Evolutionary conservation across 169 alveolate genomes (phyloP), one percentile per base, ranked within the genome.

Genomic region (Plasmodium adleri): DNA sequence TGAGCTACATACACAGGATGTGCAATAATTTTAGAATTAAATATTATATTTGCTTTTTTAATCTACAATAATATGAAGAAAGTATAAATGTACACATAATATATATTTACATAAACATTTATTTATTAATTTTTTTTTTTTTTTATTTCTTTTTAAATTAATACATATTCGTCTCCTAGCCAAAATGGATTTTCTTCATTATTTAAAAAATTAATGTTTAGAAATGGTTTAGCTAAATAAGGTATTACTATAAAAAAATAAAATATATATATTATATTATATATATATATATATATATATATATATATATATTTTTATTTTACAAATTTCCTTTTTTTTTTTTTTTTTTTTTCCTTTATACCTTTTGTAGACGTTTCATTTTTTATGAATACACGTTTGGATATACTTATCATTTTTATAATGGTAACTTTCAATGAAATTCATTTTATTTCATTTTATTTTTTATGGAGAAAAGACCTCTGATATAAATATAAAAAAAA

Each of bases 1-100:
- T 96, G 97, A 13, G 97, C 96, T 32, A 96, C 98, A 60, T 94
- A 78, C 20, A 96, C 95, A 0, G 98, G 98, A 66, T 96, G 91
- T 3, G 97, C 94, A n/a, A 88, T 73, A n/a, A 96, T 94, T 13
- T 92, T 91, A 50, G 91, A 94, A 59, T 83, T 59, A 74, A 96
- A 96, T 70, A 96, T 73, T 12, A 47, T 17, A 15, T 59, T 73
- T 7, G 90, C n/a, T 47, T 89, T 90, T 60, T 86, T 64, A 9
- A 70, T 60, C 95, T 93, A 88, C 85, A 80, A 28, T 22, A 71
- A n/a, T 12, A 28, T 1, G 43, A 28, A 28, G 13, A 54, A 43
- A 66, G 17, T 47, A 59, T 47, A n/a, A 20, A 60, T 50, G n/a
- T 39, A 50, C 2, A 24, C 22, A 64, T 62, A 6, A 20, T 22